phyloP scores from a whole-genome alignment of 2,329 filamentous ascomycete species.

The Phaeophleospora eucalypticola region DNA sequence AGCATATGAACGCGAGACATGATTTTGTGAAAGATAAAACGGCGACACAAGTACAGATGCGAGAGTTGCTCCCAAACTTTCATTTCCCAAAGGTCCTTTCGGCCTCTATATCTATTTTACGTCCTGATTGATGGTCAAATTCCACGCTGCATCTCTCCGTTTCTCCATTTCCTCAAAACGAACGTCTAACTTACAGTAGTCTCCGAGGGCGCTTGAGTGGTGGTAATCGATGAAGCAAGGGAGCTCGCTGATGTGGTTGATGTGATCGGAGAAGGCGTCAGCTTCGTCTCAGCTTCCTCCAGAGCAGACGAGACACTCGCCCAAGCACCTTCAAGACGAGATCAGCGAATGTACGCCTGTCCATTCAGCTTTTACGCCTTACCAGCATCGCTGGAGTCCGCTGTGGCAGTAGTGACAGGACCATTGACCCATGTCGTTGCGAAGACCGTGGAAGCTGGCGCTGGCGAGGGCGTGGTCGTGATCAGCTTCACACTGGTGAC shows the following conservation, averaged over 20 bases:
- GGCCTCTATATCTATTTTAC: no score
- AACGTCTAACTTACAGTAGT: not conserved
- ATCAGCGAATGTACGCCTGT: no score
- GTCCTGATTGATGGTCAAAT: no score
- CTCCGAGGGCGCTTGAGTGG: not conserved
- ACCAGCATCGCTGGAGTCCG: not conserved
- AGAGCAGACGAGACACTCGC: not conserved
- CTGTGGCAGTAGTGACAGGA: not conserved
- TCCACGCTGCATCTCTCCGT: no score
- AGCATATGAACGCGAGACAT: no score
- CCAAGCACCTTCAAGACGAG: not conserved
- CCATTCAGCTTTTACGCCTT: not conserved
- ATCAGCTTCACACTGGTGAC: slow-evolving; percentile 20
- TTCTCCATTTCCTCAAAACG: no score
- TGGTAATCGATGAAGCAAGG: not conserved
- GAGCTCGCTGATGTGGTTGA: not conserved
- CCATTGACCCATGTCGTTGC: slow-evolving; percentile 9
- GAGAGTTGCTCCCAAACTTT: no score
- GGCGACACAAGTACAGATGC: no score
- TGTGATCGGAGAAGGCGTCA: not conserved
- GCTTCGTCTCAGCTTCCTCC: not conserved
- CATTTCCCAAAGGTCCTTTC: no score
- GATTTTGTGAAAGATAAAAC: no score
- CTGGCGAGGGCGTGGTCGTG: slow-evolving; percentile 17
- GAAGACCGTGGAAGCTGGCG: slow-evolving; percentile 7